These are phyloP conservation scores for Linnemannia zychae DNA, from an alignment of 192 early-diverging fungal genomes.

Conservation along the genomic window DNA sequence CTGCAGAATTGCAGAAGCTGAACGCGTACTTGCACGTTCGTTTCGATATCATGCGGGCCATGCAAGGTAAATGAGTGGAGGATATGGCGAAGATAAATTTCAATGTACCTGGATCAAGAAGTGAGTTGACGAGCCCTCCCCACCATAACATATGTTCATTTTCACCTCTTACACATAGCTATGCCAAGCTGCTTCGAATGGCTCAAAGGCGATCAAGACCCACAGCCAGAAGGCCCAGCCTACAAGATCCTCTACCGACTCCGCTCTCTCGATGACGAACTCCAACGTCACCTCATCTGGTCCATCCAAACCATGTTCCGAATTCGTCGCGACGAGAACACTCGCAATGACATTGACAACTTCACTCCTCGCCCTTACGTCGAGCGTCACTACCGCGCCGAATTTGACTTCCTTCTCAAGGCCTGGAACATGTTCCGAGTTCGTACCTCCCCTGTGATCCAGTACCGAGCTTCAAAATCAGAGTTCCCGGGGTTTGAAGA, in stretches of 20 bases:
- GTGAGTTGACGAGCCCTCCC: background rate
- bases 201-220: background rate
- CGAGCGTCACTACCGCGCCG: background rate
- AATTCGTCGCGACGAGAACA: background rate
- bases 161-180: constrained; percentile 1
- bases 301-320: background rate
- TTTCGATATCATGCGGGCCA: constrained; percentile 1
- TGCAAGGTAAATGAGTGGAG: constrained; percentile 17
- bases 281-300: constrained; percentile 12
- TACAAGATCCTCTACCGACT: constrained; percentile 18
- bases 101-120: background rate
- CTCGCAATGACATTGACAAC: background rate
- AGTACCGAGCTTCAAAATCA: background rate
- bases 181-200: constrained; percentile 18
- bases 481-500: background rate
- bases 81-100: background rate
- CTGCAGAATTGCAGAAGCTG: background rate
- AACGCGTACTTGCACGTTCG: constrained; percentile 25
- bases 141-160: background rate
- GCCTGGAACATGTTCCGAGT: constrained; percentile 12
- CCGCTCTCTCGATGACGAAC: constrained; percentile 14
- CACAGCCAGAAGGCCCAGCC: background rate
- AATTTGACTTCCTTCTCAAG: constrained; percentile 13
- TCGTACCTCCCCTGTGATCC: constrained; percentile 13
- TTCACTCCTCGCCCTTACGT: background rate